phyloP scores from a whole-genome alignment of 768 basidiomycete genomes.

The Termitomyces sp. region DNA sequence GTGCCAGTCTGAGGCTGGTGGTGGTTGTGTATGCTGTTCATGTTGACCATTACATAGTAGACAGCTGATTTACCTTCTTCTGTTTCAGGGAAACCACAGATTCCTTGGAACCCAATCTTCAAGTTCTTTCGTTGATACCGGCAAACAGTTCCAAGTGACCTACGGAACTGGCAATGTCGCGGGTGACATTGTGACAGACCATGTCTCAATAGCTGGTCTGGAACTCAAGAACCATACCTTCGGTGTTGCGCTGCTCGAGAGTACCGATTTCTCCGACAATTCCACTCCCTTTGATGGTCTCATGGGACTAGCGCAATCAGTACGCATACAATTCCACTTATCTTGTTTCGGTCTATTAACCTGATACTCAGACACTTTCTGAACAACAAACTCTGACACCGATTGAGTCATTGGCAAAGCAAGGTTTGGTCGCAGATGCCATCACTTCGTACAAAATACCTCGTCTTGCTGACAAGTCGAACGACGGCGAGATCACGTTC shows the following conservation, averaged over 20 bases:
- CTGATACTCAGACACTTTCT: constrained; percentile 44
- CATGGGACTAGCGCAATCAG: constrained; percentile 74
- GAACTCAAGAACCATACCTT: constrained; percentile 54
- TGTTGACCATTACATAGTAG: neutral
- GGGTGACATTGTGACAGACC: constrained; percentile 59
- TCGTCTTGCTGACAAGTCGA: constrained; percentile 59
- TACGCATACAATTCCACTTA: constrained; percentile 21
- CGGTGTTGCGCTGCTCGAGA: constrained; percentile 59
- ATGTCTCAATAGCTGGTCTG: constrained; percentile 59
- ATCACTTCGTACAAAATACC: constrained; percentile 81
- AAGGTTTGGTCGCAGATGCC: constrained; percentile 51
- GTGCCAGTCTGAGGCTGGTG: constrained; percentile 39
- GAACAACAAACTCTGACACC: constrained; percentile 61
- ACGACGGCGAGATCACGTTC: constrained; percentile 80
- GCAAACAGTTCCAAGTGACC: constrained; percentile 48
- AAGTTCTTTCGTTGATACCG: constrained; percentile 51
- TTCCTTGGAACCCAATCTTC: constrained; percentile 61
- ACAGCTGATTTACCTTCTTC: neutral
- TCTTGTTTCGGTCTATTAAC: neutral
- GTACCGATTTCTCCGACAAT: constrained; percentile 49
- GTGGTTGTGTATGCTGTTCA: constrained; percentile 30
- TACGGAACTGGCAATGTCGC: constrained; percentile 69
- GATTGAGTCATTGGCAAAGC: constrained; percentile 59
- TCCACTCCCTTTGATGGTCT: constrained; percentile 60
- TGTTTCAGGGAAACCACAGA: constrained; percentile 48